Evolutionary conservation across 2,329 filamentous ascomycete genomes (phyloP).

Genomic region (Aspergillus sp.): DNA sequence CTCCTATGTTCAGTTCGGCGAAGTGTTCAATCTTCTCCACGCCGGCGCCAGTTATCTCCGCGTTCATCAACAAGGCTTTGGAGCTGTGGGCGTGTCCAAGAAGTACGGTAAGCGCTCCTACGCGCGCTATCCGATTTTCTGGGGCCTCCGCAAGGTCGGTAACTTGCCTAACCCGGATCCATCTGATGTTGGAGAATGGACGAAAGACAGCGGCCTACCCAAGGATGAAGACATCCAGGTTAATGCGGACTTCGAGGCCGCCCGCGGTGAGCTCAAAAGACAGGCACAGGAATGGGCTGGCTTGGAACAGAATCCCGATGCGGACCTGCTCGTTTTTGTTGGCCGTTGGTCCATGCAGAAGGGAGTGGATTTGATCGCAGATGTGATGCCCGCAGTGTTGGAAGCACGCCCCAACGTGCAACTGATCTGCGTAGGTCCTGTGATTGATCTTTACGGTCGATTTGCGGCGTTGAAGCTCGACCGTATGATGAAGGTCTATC

Average conservation of each 20-base stretch:
- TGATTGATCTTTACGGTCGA: conserved; percentile 67
- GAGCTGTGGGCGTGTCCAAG: conserved; percentile 65
- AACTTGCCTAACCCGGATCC: conserved; percentile 65
- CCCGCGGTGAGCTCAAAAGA: conserved; percentile 52
- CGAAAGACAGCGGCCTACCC: conserved; percentile 46
- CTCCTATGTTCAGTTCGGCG: conserved; percentile 65
- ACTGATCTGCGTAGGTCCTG: conserved; percentile 61
- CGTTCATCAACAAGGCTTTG: conserved; percentile 65
- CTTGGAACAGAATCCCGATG: conserved; percentile 58
- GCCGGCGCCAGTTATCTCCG: conserved; percentile 64
- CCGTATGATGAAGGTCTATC: conserved; percentile 64
- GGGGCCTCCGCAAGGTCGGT: conserved; percentile 63
- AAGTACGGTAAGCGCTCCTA: conserved; percentile 69
- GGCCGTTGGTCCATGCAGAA: conserved; percentile 69
- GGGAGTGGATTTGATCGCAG: conserved; percentile 66
- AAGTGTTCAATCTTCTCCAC: conserved; percentile 67
- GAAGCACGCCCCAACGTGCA: conserved; percentile 60
- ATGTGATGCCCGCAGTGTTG: conserved; percentile 62
- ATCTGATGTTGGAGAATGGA: conserved; percentile 61
- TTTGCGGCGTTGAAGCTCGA: conserved; percentile 65
- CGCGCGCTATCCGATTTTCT: conserved; percentile 67
- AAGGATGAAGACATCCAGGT: conserved; percentile 50
- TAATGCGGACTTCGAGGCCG: conserved; percentile 54
- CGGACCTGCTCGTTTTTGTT: conserved; percentile 66
- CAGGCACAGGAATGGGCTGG: conserved; percentile 70